These are phyloP conservation scores for Hypoxylon trugodes DNA, from an alignment of 495 filamentous ascomycete species.

Conservation along the genomic window DNA sequence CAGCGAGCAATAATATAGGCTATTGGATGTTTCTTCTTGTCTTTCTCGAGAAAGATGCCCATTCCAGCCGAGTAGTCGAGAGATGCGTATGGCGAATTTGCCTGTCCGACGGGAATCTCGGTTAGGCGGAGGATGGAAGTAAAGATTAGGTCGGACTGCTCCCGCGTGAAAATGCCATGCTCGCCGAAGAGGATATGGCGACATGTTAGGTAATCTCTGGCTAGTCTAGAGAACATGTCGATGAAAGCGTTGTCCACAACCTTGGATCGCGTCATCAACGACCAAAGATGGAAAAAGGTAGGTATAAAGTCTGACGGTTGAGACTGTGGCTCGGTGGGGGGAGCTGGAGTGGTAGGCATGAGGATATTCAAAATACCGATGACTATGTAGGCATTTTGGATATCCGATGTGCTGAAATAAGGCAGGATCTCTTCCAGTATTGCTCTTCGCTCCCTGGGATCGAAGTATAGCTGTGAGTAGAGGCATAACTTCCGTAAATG, in stretches of 20 bases:
- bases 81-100: conserved; percentile 88
- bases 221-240: conserved; percentile 86
- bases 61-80: conserved; percentile 85
- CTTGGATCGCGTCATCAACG: conserved; percentile 87
- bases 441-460: conserved; percentile 81
- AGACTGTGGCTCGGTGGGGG: conserved; percentile 73
- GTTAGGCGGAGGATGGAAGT: conserved; percentile 88
- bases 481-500: conserved; percentile 83
- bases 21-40: conserved; percentile 90
- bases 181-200: conserved; percentile 82
- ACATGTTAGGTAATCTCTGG: conserved; percentile 80
- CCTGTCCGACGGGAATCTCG: conserved; percentile 96
- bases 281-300: conserved; percentile 96
- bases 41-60: conserved; percentile 85
- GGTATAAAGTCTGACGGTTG: conserved; percentile 86
- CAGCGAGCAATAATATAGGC: conserved; percentile 93
- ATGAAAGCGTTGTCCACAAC: conserved; percentile 86
- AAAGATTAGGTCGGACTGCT: conserved; percentile 92
- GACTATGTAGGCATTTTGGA: conserved; percentile 88
- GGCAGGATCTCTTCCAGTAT: conserved; percentile 96
- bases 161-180: conserved; percentile 88
- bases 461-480: conserved; percentile 90
- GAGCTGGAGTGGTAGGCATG: conserved; percentile 83
- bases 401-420: conserved; percentile 93
- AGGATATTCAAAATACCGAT: conserved; percentile 84